Base-by-base conservation (phyloP, 257 asterid species). In the Handroanthus guayacan region DNA sequence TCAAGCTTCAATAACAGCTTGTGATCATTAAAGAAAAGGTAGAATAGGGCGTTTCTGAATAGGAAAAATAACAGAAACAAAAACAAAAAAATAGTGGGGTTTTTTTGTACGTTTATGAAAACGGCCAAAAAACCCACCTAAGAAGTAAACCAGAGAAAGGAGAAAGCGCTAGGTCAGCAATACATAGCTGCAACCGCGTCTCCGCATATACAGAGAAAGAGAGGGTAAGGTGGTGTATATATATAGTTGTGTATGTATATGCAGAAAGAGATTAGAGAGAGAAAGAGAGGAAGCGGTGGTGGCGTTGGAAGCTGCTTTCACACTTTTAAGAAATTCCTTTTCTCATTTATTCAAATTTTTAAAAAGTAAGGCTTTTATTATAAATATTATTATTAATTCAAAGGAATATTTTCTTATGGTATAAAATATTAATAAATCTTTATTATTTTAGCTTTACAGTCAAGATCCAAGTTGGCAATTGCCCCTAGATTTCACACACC, bases 81-180 rank as follows among this genome's bases (percentile, higher is more conserved):
- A 51, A 12, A 17, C 8, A 64, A 16, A 41, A 71, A 48, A 73
- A 62, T 18, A 16, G 11, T 43, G 79, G 77, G 69, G 31, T 25
- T 8, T 61, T 41, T 55, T 10, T 57, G 44, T 72, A 62, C 18
- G 80, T 56, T 58, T 41, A 12, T 47, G 54, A 43, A 79, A 79
- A 57, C 66, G 69, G 71, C 70, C 50, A 76, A 67, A 45, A 75
- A 64, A 36, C 65, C 81, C 83, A 80, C 55, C 72, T 69, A 25
- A 61, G 56, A 80, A 82, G 78, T 34, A 51, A 52, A 45, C 75
- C 73, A 72, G 74, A 16, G 74, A 62, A 39, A 69, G 67, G 67
- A 71, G 73, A 73, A 67, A 52, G 72, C 75, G 80, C 75, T 87
- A 81, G 86, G 87, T 84, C 80, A 87, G 86, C 91, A 84, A 82